These are phyloP conservation scores for Apiosordaria backusii DNA, from an alignment of 495 filamentous ascomycete species.

Conservation along the genomic window DNA sequence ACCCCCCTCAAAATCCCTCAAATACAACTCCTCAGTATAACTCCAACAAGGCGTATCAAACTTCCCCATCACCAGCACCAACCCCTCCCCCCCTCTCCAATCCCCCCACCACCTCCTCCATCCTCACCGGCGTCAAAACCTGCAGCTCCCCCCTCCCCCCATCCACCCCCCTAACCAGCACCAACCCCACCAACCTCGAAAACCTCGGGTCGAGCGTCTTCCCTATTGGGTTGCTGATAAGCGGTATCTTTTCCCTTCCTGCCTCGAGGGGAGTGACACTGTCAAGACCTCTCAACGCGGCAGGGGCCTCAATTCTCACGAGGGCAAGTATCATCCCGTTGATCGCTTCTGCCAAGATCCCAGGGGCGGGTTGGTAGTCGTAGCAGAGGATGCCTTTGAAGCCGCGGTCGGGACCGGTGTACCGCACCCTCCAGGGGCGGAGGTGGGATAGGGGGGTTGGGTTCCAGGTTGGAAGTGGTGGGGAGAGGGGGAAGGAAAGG, in stretches of 20 bases:
- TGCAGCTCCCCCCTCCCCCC: conserved; percentile 42
- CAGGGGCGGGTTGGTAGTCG: conserved; percentile 41
- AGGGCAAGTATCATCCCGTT: conserved; percentile 44
- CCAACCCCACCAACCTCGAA: conserved; percentile 48
- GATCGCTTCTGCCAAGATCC: conserved; percentile 41
- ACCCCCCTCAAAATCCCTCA: conserved; percentile 19
- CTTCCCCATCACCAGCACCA: conserved; percentile 56
- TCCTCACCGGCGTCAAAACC: conserved; percentile 48
- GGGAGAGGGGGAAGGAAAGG: conserved; percentile 12
- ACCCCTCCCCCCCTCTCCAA: conserved; percentile 25
- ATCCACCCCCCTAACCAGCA: conserved; percentile 55
- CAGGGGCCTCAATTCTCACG: conserved; percentile 34
- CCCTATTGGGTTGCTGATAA: conserved; percentile 40
- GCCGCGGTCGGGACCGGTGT: conserved; percentile 27
- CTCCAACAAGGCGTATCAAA: conserved; percentile 59
- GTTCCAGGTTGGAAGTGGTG: conserved; percentile 30
- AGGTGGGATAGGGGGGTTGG: conserved; percentile 36
- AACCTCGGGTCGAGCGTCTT: conserved; percentile 43
- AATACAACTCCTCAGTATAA: conserved; percentile 50
- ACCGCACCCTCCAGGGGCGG: conserved; percentile 42
- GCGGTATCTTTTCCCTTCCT: conserved; percentile 35
- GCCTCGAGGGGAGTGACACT: neutral
- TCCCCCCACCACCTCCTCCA: conserved; percentile 26
- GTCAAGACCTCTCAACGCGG: conserved; percentile 32
- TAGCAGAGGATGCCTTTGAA: conserved; percentile 46